Evolutionary conservation across 768 basidiomycete genomes (phyloP).

Genomic region (Amanita pallidorosea): DNA sequence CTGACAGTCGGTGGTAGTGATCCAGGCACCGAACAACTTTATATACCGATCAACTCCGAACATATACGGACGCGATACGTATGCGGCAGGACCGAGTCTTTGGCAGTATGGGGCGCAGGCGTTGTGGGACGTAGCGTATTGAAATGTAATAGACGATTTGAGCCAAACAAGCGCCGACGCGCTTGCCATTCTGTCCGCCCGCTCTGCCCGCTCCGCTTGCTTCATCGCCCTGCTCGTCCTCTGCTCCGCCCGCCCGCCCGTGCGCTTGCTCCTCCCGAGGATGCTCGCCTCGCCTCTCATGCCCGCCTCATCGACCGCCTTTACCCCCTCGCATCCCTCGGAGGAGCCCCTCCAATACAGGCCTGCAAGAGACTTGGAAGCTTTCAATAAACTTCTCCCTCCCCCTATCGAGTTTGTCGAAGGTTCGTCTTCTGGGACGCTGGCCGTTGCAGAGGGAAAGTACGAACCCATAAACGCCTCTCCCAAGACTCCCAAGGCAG

Average conservation of each 20-base stretch:
- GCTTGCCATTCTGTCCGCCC: background rate
- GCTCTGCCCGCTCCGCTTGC: background rate
- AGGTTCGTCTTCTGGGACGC: conserved; percentile 68
- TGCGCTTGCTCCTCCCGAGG: conserved; percentile 12
- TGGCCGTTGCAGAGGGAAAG: conserved; percentile 63
- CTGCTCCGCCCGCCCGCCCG: background rate
- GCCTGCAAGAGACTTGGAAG: conserved; percentile 60
- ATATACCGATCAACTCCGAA: too few relatives aligned
- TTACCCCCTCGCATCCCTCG: conserved; percentile 35
- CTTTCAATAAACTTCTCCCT: conserved; percentile 69
- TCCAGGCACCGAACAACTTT: background rate
- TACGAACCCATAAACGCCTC: conserved; percentile 75
- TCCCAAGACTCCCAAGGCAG: conserved; percentile 37
- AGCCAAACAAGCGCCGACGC: background rate
- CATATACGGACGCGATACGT: background rate
- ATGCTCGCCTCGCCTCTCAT: conserved; percentile 65
- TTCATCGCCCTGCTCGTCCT: background rate
- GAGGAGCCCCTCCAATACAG: conserved; percentile 48
- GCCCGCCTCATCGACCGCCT: conserved; percentile 30
- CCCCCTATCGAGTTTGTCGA: conserved; percentile 79
- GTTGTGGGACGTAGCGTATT: background rate
- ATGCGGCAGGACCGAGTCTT: background rate
- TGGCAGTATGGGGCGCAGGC: background rate
- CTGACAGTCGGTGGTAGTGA: background rate
- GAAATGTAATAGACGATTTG: background rate